phyloP scores from a whole-genome alignment of 257 asterid genomes.

The Salvia rosmarinus region DNA sequence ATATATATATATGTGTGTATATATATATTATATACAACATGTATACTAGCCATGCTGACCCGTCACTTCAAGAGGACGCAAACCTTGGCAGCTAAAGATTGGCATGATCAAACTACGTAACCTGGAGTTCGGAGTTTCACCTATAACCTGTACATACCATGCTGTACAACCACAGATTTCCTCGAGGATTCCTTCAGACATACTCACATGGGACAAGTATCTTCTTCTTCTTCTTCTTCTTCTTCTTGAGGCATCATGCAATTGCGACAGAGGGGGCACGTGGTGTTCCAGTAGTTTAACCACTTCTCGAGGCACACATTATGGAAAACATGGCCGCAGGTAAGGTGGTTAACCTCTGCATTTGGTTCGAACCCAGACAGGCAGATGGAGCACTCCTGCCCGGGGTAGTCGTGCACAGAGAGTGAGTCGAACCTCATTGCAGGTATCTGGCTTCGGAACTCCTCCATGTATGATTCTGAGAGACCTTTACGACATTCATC shows the following conservation, averaged over 20 bases:
- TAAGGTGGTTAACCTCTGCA: constrained; percentile 65
- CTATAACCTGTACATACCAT: constrained; percentile 35
- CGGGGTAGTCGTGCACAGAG: constrained; percentile 19
- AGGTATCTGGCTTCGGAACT: constrained; percentile 68
- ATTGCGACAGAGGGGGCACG: constrained; percentile 88
- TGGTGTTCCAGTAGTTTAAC: constrained; percentile 73
- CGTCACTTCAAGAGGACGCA: constrained; percentile 83
- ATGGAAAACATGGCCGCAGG: constrained; percentile 83
- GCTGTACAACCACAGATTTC: constrained; percentile 41
- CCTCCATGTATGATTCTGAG: constrained; percentile 68
- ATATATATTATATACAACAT: constrained; percentile 30
- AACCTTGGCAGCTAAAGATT: constrained; percentile 44
- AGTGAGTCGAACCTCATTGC: constrained; percentile 59
- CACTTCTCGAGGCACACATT: constrained; percentile 67
- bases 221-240: constrained; percentile 59
- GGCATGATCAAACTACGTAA: constrained; percentile 21
- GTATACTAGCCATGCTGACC: constrained; percentile 52
- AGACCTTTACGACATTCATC: constrained; percentile 48
- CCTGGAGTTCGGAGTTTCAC: not conserved
- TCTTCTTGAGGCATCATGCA: constrained; percentile 62
- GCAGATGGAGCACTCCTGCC: constrained; percentile 76
- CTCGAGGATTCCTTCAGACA: constrained; percentile 7
- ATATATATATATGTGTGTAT: constrained; percentile 28
- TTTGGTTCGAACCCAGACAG: constrained; percentile 59
- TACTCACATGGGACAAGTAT: constrained; percentile 69